These are phyloP conservation scores for Pythium insidiosum DNA, from an alignment of 352 stramenopile genomes.

Conservation along the genomic window DNA sequence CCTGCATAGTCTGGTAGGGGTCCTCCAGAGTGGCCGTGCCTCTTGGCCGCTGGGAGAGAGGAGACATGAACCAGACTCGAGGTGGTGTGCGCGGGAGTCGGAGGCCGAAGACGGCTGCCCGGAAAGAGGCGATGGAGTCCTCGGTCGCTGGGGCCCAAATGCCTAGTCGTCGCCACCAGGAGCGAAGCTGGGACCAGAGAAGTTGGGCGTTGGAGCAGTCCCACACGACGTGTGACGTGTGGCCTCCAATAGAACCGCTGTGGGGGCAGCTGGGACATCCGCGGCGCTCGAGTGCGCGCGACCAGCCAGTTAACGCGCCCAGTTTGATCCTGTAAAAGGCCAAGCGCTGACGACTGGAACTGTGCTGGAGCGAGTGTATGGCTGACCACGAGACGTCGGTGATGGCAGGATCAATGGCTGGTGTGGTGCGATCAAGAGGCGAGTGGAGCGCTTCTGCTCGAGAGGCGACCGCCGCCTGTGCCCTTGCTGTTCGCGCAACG, in stretches of 20 bases:
- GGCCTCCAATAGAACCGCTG: background rate
- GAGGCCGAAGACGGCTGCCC: conserved; percentile 3
- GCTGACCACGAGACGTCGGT: background rate
- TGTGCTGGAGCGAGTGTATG: background rate
- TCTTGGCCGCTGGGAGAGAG: conserved; percentile 6
- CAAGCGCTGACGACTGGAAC: background rate
- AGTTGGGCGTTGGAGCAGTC: background rate
- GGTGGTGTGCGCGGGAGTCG: background rate
- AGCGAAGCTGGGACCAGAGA: background rate
- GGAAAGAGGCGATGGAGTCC: too few relatives aligned
- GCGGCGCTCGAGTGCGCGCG: background rate
- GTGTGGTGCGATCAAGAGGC: too few relatives aligned
- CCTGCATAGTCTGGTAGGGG: conserved; percentile 1
- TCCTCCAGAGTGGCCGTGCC: background rate
- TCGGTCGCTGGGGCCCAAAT: too few relatives aligned
- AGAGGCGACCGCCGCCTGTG: too few relatives aligned
- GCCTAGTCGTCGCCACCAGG: background rate
- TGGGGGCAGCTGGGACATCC: conserved; percentile 2
- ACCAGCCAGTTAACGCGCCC: background rate
- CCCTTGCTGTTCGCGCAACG: background rate
- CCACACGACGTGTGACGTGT: conserved; percentile 5
- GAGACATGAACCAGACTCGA: background rate
- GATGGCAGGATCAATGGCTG: background rate
- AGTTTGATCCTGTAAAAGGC: background rate
- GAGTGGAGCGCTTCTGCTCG: too few relatives aligned